phyloP scores from a whole-genome alignment of 495 filamentous ascomycete species.

The Lindgomyces ingoldianus region DNA sequence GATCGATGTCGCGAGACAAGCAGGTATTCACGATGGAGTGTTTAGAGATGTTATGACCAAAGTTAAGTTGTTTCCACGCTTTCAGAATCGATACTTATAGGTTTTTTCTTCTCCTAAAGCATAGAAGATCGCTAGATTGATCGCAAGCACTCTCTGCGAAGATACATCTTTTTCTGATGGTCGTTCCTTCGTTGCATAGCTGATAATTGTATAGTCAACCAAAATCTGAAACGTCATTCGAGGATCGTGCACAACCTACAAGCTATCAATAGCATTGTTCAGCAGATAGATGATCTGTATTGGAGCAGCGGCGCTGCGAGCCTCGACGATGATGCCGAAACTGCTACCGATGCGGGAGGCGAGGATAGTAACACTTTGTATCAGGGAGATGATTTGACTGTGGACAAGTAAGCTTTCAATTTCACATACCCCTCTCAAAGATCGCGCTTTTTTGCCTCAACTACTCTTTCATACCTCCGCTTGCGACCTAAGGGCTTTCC shows the following conservation, averaged over 20 bases:
- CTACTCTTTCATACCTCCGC: too few relatives aligned
- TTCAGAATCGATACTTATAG: too few relatives aligned
- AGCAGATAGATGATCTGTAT: conserved; percentile 78
- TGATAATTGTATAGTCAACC: conserved; percentile 57
- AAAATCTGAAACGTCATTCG: conserved; percentile 66
- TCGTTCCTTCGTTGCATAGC: not conserved
- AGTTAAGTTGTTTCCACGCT: too few relatives aligned
- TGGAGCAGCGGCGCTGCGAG: conserved; percentile 54
- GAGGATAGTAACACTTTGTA: conserved; percentile 40
- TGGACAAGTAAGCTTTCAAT: conserved; percentile 21
- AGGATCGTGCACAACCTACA: conserved; percentile 73
- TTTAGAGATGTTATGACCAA: too few relatives aligned
- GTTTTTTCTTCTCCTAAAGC: too few relatives aligned
- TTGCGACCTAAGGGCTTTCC: too few relatives aligned
- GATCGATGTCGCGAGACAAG: too few relatives aligned
- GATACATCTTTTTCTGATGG: too few relatives aligned
- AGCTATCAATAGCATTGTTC: conserved; percentile 74
- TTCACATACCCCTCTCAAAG: not conserved
- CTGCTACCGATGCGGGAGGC: not conserved
- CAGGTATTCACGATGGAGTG: too few relatives aligned
- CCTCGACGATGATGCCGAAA: conserved; percentile 43
- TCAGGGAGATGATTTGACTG: conserved; percentile 26
- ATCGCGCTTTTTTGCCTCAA: too few relatives aligned
- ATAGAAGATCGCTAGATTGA: too few relatives aligned
- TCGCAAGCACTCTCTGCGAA: too few relatives aligned